phyloP scores from a whole-genome alignment of 2,329 filamentous ascomycete species.

The Neofusicoccum sp. region DNA sequence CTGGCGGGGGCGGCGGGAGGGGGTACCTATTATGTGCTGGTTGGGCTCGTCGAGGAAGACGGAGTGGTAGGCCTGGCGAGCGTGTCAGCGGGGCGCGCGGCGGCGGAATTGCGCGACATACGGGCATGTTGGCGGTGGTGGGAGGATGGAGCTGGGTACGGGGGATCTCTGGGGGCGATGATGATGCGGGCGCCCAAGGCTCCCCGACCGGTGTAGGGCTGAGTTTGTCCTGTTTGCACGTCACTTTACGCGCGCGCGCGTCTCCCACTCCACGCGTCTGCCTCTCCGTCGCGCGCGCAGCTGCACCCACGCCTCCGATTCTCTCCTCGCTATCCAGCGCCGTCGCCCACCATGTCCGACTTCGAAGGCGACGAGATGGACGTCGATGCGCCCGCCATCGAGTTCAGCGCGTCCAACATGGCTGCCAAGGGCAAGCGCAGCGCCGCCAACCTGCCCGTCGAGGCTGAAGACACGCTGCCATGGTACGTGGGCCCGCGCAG shows the following conservation, averaged over 20 bases:
- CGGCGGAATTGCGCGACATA: slow-evolving; percentile 29
- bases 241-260: slow-evolving; percentile 36
- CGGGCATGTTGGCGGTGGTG: slow-evolving; percentile 44
- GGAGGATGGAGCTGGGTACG: slow-evolving; percentile 10
- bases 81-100: neutral
- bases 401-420: slow-evolving; percentile 72
- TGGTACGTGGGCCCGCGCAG: slow-evolving; percentile 58
- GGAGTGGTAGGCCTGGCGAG: slow-evolving; percentile 84
- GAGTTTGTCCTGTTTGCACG: slow-evolving; percentile 35
- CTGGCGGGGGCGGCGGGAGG: slow-evolving; percentile 5
- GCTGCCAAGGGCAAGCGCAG: slow-evolving; percentile 82
- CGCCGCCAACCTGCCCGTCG: slow-evolving; percentile 87
- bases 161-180: slow-evolving; percentile 28
- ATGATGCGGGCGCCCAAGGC: slow-evolving; percentile 26
- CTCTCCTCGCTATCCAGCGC: neutral
- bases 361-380: slow-evolving; percentile 67
- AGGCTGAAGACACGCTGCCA: slow-evolving; percentile 89
- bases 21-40: slow-evolving; percentile 61
- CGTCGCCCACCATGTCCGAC: slow-evolving; percentile 49
- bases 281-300: neutral
- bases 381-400: slow-evolving; percentile 58
- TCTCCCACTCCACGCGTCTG: slow-evolving; percentile 21
- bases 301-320: neutral
- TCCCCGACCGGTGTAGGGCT: slow-evolving; percentile 30
- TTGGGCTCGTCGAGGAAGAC: slow-evolving; percentile 84